Percentiles rank a stretch among this genome's conserved stretches.
These are phyloP conservation scores for Biscogniauxia sp. DNA, from an alignment of 2,329 filamentous ascomycete species.

Conservation along the genomic window DNA sequence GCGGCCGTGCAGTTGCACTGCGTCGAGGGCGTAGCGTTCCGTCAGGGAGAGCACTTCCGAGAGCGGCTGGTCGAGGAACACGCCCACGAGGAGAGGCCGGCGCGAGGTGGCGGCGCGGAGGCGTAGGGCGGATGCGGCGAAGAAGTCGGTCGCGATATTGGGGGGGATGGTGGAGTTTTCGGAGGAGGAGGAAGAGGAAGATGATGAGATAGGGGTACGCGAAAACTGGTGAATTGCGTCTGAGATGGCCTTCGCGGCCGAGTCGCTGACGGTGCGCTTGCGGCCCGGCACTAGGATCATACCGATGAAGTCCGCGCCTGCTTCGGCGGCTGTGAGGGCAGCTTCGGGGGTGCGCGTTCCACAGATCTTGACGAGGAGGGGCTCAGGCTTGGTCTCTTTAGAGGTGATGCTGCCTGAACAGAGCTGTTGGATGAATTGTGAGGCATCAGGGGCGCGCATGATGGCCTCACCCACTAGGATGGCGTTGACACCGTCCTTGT, in stretches of 20 bases:
- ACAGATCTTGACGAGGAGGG: conserved; percentile 87
- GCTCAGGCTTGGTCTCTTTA: conserved; percentile 36
- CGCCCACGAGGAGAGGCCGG: conserved; percentile 79
- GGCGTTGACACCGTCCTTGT: conserved; percentile 85
- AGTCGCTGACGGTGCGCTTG: conserved; percentile 75
- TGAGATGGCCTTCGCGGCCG: conserved; percentile 79
- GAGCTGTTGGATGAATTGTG: conserved; percentile 78
- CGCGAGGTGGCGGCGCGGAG: conserved; percentile 43
- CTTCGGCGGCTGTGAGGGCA: conserved; percentile 75
- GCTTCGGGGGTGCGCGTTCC: conserved; percentile 82
- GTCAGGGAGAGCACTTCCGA: conserved; percentile 79
- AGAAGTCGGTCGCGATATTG: conserved; percentile 63
- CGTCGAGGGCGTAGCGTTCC: conserved; percentile 71
- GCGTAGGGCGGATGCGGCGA: conserved; percentile 51
- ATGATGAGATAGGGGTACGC: conserved; percentile 33
- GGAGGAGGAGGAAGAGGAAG: too few species aligned
- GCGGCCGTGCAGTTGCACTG: conserved; percentile 89
- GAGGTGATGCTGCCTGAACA: conserved; percentile 57
- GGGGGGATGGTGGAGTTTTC: conserved; percentile 19
- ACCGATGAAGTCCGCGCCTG: conserved; percentile 87
- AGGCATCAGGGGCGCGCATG: conserved; percentile 85
- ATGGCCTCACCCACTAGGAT: conserved; percentile 93
- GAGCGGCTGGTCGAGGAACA: conserved; percentile 89
- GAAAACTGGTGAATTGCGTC: conserved; percentile 63
- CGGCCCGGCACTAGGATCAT: conserved; percentile 85